Evolutionary conservation across 2,329 filamentous ascomycete genomes (phyloP), one percentile per base, ranked within the genome.

Genomic region (Trichothecium sympodiale): DNA sequence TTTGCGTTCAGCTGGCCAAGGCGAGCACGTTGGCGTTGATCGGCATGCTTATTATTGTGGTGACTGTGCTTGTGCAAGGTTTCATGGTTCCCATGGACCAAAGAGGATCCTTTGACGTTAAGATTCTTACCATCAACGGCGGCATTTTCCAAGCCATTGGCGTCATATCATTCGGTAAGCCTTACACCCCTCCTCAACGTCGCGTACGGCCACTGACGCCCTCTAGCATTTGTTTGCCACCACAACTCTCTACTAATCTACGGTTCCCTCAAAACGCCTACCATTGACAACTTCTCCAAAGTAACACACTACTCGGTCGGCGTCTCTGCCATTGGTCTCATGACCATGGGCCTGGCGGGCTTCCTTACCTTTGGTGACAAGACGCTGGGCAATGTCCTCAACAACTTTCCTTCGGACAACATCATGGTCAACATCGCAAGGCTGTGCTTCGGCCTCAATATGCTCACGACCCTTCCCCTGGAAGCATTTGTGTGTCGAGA

Each of bases 211-310:
- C 25, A 30, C 36, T 12, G 33, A 18, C 35, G 39, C 16, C 34
- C 18, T 23, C 17, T 39, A 62, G 76, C 76, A 34, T 80, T 80
- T 43, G 76, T 80, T 44, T 80, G 76, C 56, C 76, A 98, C 55
- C 91, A 98, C 65, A 98, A 98, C 63, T 94, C 86, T 35, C 80
- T 98, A 41, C 71, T 98, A 38, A 98, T 98, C 54, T 98, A 98
- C 61, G 89, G 89, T 46, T 96, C 89, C 3, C 74, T 98, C 42
- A 80, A 83, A 48, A 95, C 83, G 35, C 91, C 91, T 2, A 98
- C 91, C 1, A 82, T 98, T 48, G 88, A 96, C 66, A 86, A 93
- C 43, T 98, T 98, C 64, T 71, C 87, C 27, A 77, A 71, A 38
- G 89, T 98, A 28, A 98, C 91, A 27, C 91, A 98, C 63, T 93